Percentiles rank a stretch among this genome's conserved stretches.
Conservation (phyloP, 1,139 yeast species). For the Oligophagozyma castellii region DNA sequence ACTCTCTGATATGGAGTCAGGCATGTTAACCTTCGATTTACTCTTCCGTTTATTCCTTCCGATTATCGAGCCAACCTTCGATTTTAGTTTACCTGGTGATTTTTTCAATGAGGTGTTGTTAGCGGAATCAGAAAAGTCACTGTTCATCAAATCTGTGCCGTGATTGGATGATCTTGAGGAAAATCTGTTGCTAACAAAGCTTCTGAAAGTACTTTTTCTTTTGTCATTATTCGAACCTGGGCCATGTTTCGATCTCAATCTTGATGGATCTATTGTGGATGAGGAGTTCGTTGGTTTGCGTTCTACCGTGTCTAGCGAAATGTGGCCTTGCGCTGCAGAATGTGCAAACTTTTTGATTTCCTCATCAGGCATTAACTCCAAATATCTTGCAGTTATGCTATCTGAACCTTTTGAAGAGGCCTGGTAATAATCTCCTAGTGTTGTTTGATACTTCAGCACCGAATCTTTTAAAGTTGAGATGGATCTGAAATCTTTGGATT, state of each 20-base stretch:
- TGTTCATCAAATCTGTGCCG: constrained; percentile 19
- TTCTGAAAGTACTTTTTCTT: constrained; percentile 10
- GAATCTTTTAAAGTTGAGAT: constrained; percentile 54
- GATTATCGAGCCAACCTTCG: constrained; percentile 77
- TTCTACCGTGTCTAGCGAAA: constrained; percentile 5
- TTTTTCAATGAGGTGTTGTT: constrained; percentile 16
- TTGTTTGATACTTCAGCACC: constrained; percentile 57
- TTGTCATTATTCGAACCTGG: constrained; percentile 7
- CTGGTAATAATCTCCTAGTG: constrained; percentile 35
- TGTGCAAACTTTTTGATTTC: constrained; percentile 47
- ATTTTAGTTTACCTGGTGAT: constrained; percentile 36
- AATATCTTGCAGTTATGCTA: constrained; percentile 47
- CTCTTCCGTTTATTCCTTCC: constrained; percentile 34
- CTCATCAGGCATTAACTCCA: constrained; percentile 44
- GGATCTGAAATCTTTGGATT: constrained; percentile 56
- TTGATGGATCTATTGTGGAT: too few relatives aligned
- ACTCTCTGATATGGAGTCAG: neutral
- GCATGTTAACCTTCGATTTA: constrained; percentile 1
- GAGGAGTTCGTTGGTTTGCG: too few relatives aligned
- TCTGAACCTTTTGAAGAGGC: constrained; percentile 44
- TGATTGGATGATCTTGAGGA: constrained; percentile 14
- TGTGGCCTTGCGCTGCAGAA: constrained; percentile 24
- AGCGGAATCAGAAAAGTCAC: constrained; percentile 17
- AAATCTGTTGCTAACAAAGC: constrained; percentile 10
- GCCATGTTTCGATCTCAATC: too few relatives aligned